Evolutionary conservation across 1,139 yeast genomes (phyloP).

Genomic region (Scheffersomyces lignicola): DNA sequence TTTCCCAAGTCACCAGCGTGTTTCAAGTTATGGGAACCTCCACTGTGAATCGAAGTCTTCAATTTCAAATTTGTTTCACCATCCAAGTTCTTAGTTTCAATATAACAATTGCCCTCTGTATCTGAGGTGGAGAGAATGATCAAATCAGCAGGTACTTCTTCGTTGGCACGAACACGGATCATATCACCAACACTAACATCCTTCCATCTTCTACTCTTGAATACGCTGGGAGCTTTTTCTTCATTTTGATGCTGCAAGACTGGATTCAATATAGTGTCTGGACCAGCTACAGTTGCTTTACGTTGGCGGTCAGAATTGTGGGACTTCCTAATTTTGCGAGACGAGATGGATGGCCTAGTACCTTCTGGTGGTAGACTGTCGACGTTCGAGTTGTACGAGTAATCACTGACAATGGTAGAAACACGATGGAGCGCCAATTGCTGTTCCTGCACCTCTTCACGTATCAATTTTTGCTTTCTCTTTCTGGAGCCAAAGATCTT

Average conservation of each 20-base stretch:
- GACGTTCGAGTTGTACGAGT: slow-evolving; percentile 17
- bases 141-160: slow-evolving; percentile 92
- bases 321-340: slow-evolving; percentile 14
- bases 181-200: slow-evolving; percentile 87
- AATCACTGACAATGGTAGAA: slow-evolving; percentile 42
- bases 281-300: slow-evolving; percentile 14
- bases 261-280: slow-evolving; percentile 39
- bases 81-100: slow-evolving; percentile 92
- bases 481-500: slow-evolving; percentile 29
- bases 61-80: slow-evolving; percentile 94
- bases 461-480: slow-evolving; percentile 26
- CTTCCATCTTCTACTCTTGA: slow-evolving; percentile 82
- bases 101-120: slow-evolving; percentile 85
- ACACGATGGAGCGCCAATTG: slow-evolving; percentile 36
- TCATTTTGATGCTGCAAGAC: slow-evolving; percentile 21
- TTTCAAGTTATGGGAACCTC: slow-evolving; percentile 52
- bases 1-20: slow-evolving; percentile 73
- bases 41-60: slow-evolving; percentile 72
- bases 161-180: slow-evolving; percentile 79
- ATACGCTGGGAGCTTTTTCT: slow-evolving; percentile 31
- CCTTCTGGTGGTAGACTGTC: slow-evolving; percentile 5
- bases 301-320: slow-evolving; percentile 10
- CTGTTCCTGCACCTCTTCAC: slow-evolving; percentile 27
- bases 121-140: slow-evolving; percentile 81
- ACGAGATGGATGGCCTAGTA: slow-evolving; percentile 15